Percentiles rank a stretch among this genome's conserved stretches.
phyloP scores from a whole-genome alignment of 1,284 basidiomycete species.

The Neonothopanus nambi region DNA sequence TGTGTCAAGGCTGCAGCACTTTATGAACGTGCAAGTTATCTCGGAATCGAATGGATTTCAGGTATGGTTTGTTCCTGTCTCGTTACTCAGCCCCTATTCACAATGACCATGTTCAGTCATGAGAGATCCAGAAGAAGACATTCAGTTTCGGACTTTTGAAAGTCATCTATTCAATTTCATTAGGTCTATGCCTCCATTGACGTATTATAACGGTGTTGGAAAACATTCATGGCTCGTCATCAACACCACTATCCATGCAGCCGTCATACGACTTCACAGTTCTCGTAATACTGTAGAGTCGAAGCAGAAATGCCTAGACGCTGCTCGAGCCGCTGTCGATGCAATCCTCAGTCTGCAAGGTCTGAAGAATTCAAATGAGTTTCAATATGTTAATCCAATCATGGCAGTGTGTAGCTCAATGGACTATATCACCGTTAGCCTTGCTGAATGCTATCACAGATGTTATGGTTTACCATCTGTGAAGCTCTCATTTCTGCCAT shows the following conservation, averaged over 20 bases:
- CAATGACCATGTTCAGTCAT: constrained; percentile 18
- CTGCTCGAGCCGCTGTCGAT: constrained; percentile 21
- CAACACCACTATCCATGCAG: constrained; percentile 32
- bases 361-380: constrained; percentile 15
- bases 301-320: constrained; percentile 28
- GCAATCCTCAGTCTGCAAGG: constrained; percentile 13
- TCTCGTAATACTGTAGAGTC: constrained; percentile 28
- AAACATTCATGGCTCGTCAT: constrained; percentile 24
- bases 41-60: constrained; percentile 27
- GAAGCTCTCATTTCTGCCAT: constrained; percentile 26
- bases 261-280: constrained; percentile 38
- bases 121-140: constrained; percentile 21
- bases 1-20: constrained; percentile 34
- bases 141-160: constrained; percentile 35
- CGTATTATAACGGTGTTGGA: constrained; percentile 11
- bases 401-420: constrained; percentile 24
- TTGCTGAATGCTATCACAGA: constrained; percentile 16
- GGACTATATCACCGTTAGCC: not conserved
- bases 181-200: constrained; percentile 23
- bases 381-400: constrained; percentile 23
- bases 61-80: constrained; percentile 22
- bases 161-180: constrained; percentile 34
- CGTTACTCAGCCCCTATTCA: not conserved
- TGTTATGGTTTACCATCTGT: constrained; percentile 27
- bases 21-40: constrained; percentile 30